Base-by-base conservation (phyloP, 768 basidiomycete genomes). In the Serendipita vermifera region DNA sequence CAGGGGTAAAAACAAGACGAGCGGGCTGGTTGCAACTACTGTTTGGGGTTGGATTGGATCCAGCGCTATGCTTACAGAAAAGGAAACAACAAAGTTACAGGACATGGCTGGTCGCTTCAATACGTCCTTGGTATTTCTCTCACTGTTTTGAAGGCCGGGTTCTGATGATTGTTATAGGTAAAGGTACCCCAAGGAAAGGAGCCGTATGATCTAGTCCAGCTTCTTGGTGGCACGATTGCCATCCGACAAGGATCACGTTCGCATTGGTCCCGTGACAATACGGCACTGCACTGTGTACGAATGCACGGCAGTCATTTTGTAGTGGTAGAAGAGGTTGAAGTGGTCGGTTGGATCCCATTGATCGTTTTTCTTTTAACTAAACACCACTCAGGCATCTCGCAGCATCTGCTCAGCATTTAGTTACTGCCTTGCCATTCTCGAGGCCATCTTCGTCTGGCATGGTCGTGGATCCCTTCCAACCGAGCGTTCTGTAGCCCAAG, bases 381-480 rank as follows among this genome's bases (percentile, higher is more conserved):
- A n/a, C 17, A 51, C 32, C 29, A 15, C 13, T 31, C 36, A 64
- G 63, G 58, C 54, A 26, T 59, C 62, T 35, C 76, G 71, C 58
- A 86, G 84, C 63, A 69, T 91, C 1, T 90, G 87, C 64, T 89
- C 87, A 7, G 88, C 77, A n/a, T 90, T 81, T 67, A 87, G 85
- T 61, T 89, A 85, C 65, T 88, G 85, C 61, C 60, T 87, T 33
- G 77, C 82, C 2, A 72, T 89, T 41, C 69, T 90, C 58, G 79
- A 79, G 33, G 78, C 79, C 2, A 69, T 83, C 33, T 89, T 87
- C 61, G 78, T 90, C 32, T 91, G 89, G 88, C 73, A 88, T 64
- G 88, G 88, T 3, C 72, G 77, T 54, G 88, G 88, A 24, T 81
- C 87, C 2, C 71, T 71, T 13, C 41, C 71, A 4, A 59, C 61